Conservation (phyloP, 1,139 yeast species). For the Lodderomyces pseudojiufengensis region DNA sequence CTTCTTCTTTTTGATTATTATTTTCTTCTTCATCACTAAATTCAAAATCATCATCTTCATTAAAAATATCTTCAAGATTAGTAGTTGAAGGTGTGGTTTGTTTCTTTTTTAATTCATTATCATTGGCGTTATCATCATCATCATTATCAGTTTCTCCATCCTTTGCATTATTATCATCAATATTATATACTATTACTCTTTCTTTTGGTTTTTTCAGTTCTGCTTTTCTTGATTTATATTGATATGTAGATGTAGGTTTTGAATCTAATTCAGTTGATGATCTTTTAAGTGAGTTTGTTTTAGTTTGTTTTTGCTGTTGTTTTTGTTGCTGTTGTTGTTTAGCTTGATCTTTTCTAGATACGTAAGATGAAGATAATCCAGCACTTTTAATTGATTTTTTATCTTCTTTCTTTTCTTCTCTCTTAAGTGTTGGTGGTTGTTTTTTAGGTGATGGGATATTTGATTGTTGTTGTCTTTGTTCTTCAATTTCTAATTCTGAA, state of each 20-base stretch:
- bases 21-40: conserved; percentile 16
- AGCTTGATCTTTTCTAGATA: conserved; percentile 23
- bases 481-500: conserved; percentile 6
- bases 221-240: conserved; percentile 38
- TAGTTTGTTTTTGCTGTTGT: conserved; percentile 5
- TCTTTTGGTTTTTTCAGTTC: conserved; percentile 32
- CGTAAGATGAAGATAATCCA: conserved; percentile 25
- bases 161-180: not conserved
- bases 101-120: conserved; percentile 5
- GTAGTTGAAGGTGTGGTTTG: conserved; percentile 10
- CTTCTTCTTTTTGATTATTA: conserved; percentile 2
- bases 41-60: conserved; percentile 12
- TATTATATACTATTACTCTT: conserved; percentile 16
- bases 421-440: conserved; percentile 1
- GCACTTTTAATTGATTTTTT: conserved; percentile 15
- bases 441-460: conserved; percentile 1
- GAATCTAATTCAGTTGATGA: conserved; percentile 13
- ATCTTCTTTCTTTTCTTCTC: conserved; percentile 2
- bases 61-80: conserved; percentile 18
- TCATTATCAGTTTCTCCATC: not conserved
- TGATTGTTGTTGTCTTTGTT: not conserved
- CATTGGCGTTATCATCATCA: conserved; percentile 12
- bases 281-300: conserved; percentile 12
- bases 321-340: no score
- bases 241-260: conserved; percentile 17